Conservation (phyloP, 1,284 basidiomycete genomes). For the Cystobasidium pallidum region DNA sequence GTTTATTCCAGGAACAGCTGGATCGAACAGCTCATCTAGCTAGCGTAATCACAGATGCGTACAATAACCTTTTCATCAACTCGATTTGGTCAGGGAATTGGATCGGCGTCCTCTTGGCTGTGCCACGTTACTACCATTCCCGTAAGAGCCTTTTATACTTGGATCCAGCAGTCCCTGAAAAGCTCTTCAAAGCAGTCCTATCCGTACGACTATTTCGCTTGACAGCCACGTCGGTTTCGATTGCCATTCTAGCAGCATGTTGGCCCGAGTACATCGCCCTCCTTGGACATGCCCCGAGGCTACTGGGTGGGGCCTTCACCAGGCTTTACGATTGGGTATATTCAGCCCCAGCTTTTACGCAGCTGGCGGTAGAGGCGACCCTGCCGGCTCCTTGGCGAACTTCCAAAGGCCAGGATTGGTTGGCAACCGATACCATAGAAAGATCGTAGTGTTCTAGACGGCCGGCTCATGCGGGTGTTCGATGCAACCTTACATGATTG, state of each 20-base stretch:
- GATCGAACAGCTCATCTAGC: background rate
- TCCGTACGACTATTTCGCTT: background rate
- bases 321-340: background rate
- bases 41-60: background rate
- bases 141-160: too few relatives aligned
- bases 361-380: background rate
- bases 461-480: too few relatives aligned
- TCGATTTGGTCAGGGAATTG: background rate
- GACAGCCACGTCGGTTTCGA: background rate
- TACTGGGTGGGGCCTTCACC: background rate
- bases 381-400: constrained; percentile 19
- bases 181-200: too few relatives aligned
- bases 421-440: background rate
- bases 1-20: background rate
- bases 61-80: background rate
- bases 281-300: background rate
- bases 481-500: too few relatives aligned
- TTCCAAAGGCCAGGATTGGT: background rate
- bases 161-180: too few relatives aligned
- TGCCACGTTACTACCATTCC: background rate
- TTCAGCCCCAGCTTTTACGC: background rate
- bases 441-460: too few relatives aligned
- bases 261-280: constrained; percentile 6
- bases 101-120: background rate
- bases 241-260: background rate